Conservation (phyloP, 176 grass and related monocot species). For the Oryza coarctata region DNA sequence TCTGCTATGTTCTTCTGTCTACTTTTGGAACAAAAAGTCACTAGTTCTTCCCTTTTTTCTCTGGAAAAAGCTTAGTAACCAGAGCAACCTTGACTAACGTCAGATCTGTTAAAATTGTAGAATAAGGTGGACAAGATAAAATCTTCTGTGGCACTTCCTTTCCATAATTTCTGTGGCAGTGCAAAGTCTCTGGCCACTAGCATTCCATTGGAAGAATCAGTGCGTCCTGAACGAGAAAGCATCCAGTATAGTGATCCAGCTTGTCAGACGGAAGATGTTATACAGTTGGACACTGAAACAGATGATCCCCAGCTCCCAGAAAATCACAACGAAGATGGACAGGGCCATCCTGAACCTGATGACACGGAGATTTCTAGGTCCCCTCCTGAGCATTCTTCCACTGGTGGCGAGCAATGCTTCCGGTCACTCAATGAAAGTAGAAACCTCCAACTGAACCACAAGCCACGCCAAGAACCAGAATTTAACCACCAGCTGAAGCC, state of each 20-base stretch:
- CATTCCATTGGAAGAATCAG: not conserved
- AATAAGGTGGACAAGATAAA: slow-evolving; percentile 75
- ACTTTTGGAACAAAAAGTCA: not conserved
- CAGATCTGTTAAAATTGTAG: slow-evolving; percentile 42
- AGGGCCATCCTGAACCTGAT: slow-evolving; percentile 23
- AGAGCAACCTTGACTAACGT: not conserved
- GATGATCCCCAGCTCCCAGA: slow-evolving; percentile 39
- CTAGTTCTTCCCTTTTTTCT: slow-evolving; percentile 7
- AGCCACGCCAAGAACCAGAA: slow-evolving; percentile 36
- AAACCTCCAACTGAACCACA: slow-evolving; percentile 39
- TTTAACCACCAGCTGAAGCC: slow-evolving; percentile 44
- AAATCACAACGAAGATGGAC: slow-evolving; percentile 26
- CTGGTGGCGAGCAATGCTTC: slow-evolving; percentile 28
- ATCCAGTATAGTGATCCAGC: slow-evolving; percentile 37
- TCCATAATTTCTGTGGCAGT: slow-evolving; percentile 66
- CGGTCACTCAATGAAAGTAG: slow-evolving; percentile 46
- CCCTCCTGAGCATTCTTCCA: slow-evolving; percentile 26
- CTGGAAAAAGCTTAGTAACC: slow-evolving; percentile 12
- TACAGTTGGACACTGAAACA: slow-evolving; percentile 49
- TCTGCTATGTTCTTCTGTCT: slow-evolving; percentile 8
- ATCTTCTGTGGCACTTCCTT: slow-evolving; percentile 62
- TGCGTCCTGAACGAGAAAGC: slow-evolving; percentile 37
- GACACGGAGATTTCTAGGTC: slow-evolving; percentile 25
- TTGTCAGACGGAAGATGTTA: slow-evolving; percentile 60
- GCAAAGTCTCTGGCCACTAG: slow-evolving; percentile 15